These are phyloP conservation scores for Takashimella koratensis DNA, from an alignment of 1,284 basidiomycete species.

Conservation along the genomic window DNA sequence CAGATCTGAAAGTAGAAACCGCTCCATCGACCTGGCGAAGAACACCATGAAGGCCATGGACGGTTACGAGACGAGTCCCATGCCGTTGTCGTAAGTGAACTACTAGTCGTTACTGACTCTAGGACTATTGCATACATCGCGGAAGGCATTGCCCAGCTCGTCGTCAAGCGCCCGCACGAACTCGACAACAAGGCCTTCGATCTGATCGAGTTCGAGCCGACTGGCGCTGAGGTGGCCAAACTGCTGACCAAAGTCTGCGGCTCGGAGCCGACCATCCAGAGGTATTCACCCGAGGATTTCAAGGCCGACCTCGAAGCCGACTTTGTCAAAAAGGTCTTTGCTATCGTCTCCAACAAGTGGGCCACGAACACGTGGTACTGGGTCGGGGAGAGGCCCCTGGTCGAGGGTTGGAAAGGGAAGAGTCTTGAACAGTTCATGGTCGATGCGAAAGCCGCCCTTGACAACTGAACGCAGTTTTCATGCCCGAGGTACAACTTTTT, in stretches of 20 bases:
- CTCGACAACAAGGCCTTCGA: not conserved
- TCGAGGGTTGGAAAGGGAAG: not conserved
- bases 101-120: not conserved
- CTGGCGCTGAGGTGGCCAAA: not conserved
- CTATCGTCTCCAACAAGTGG: not conserved
- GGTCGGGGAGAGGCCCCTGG: not conserved
- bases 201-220: not conserved
- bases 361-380: not conserved
- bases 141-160: not conserved
- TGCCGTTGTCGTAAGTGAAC: not conserved
- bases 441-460: not conserved
- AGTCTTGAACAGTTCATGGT: not conserved
- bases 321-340: not conserved
- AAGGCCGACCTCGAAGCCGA: not conserved
- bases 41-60: not conserved
- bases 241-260: not conserved
- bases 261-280: not conserved
- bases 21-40: not conserved
- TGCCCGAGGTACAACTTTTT: no score
- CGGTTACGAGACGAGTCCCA: not conserved
- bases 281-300: not conserved
- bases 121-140: not conserved
- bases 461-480: no score
- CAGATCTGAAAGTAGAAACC: not conserved
- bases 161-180: not conserved